These are phyloP conservation scores for Dendrocalamus latiflorus DNA, from an alignment of 202 grass and related monocot genomes.

Conservation along the genomic window DNA sequence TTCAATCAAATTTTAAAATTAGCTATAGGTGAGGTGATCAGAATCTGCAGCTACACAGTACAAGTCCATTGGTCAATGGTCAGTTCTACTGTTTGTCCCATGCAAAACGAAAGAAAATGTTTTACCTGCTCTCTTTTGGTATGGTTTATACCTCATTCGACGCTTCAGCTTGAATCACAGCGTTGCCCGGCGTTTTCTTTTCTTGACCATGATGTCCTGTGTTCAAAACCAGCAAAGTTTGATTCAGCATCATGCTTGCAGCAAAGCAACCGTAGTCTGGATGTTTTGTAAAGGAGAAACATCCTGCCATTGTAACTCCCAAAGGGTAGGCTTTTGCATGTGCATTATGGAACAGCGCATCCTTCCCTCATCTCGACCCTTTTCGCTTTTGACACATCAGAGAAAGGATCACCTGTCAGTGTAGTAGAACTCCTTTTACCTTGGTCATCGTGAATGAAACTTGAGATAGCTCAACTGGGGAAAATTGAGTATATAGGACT, in stretches of 20 bases:
- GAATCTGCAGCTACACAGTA: not conserved
- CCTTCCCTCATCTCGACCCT: not conserved
- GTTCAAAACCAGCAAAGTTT: not conserved
- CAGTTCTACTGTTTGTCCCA: not conserved
- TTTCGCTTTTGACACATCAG: conserved; percentile 17
- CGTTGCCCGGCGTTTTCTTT: not conserved
- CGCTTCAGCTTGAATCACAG: not conserved
- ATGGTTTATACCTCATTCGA: not conserved
- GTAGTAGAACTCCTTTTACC: not conserved
- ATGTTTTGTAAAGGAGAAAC: conserved; percentile 38
- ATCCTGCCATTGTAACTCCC: conserved; percentile 26
- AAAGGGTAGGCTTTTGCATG: conserved; percentile 24
- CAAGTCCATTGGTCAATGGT: not conserved
- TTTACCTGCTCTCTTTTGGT: not conserved
- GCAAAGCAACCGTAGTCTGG: conserved; percentile 7
- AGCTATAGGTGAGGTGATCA: not conserved
- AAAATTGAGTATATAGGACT: too few species aligned
- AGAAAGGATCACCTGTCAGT: not conserved
- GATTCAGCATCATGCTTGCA: not conserved
- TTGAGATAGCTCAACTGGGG: not conserved
- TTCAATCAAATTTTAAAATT: not conserved
- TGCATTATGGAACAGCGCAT: not conserved
- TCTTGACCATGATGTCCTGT: not conserved
- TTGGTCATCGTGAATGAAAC: not conserved
- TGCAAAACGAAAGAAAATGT: not conserved